Evolutionary conservation across 2,329 filamentous ascomycete genomes (phyloP), one percentile per base, ranked within the genome.

Genomic region (Zasmidium citrigriseum): DNA sequence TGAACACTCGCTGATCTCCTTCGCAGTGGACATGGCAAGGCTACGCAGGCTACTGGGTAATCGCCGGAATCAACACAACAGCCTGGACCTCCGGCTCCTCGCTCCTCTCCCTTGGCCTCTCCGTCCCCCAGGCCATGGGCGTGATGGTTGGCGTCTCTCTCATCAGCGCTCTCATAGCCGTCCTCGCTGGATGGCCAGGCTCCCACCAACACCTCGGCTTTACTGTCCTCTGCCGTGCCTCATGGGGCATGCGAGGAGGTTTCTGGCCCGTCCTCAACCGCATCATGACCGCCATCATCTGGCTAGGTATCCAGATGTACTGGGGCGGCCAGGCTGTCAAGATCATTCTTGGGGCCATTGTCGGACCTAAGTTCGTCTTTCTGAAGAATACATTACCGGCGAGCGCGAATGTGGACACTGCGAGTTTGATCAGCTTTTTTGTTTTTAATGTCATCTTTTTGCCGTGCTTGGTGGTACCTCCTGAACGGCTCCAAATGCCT

Each of bases 111-210:
- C 47, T 60, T 11, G 51, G 60, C 21, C 48, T 62, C n/a, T 55
- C 46, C 38, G 57, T 59, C 10, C 54, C 38, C 2, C 57, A 62
- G 55, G 60, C 72, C 0, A 74, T 73, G 63, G 72, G 62, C 5
- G 59, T 65, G 20, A 67, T 73, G 52, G 72, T 72, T 11, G 72
- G 72, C 7, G 67, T 70, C 3, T 70, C 71, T 1, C 52, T 73
- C n/a, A 70, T 73, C 3, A 69, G 68, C 9, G 70, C 69, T 0
- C 58, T 73, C 23, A 66, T 74, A 9, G 71, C 71, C 3, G 70
- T 75, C 22, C 57, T 72, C 2, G 71, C 72, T 4, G 72, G 72
- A 10, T 74, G 72, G 71, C 68, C 72, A 14, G 72, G 72, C 3
- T 68, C 65, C 14, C 71, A 73, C 58, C 65, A 72, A 21, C 67